Conservation (phyloP, 257 asterid species). For the Fraxinus pennsylvanica region DNA sequence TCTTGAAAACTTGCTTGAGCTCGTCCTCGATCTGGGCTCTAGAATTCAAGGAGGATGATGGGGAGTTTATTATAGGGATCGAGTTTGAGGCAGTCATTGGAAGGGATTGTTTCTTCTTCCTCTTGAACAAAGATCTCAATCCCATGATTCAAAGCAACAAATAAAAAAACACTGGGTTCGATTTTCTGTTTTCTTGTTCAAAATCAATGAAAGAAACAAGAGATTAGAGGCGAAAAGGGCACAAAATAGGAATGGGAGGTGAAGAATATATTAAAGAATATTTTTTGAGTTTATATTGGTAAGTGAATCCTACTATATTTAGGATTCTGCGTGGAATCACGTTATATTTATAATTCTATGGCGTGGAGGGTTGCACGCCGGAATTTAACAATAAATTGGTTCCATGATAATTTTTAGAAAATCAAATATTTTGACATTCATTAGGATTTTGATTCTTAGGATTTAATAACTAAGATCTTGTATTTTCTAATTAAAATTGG, state of each 20-base stretch:
- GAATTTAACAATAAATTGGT: too few relatives aligned
- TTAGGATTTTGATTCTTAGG: too few relatives aligned
- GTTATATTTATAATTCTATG: background rate
- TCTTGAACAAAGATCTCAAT: slow-evolving; percentile 50
- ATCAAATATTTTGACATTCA: too few relatives aligned
- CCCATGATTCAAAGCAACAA: slow-evolving; percentile 46
- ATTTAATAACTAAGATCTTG: too few relatives aligned
- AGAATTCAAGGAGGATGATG: slow-evolving; percentile 43
- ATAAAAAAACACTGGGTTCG: background rate
- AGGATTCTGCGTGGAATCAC: background rate
- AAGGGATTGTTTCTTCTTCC: slow-evolving; percentile 39
- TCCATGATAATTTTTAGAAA: too few relatives aligned
- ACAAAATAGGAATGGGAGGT: too few relatives aligned
- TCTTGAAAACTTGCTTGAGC: slow-evolving; percentile 69
- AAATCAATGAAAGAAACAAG: background rate
- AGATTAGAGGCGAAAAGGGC: too few relatives aligned
- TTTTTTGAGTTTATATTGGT: background rate
- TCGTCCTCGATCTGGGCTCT: slow-evolving; percentile 66
- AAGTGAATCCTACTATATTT: background rate
- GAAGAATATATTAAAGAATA: too few relatives aligned
- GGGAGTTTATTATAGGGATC: slow-evolving; percentile 20
- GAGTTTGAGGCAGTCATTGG: slow-evolving; percentile 15
- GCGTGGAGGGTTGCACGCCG: too few relatives aligned
- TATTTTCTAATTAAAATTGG: too few relatives aligned
- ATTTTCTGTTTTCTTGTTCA: background rate